A percentile compares a stretch with the other conserved stretches of the same genome.
These are phyloP conservation scores for Aspergillus ellipticus DNA, from an alignment of 495 filamentous ascomycete genomes.

Conservation along the genomic window DNA sequence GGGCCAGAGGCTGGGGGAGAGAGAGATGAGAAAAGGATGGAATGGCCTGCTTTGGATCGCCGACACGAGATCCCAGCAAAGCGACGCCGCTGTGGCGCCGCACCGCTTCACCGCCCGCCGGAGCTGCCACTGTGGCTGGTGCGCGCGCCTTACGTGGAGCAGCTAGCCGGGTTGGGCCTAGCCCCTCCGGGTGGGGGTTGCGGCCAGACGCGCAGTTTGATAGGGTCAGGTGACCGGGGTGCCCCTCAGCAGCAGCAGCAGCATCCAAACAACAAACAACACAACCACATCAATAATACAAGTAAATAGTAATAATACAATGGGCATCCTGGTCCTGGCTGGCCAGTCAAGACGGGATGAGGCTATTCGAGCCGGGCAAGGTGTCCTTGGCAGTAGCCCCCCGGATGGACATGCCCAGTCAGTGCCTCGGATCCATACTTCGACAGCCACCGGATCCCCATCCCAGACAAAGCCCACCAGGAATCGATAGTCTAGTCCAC, in stretches of 20 bases:
- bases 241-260: not conserved
- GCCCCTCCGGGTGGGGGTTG: not conserved
- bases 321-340: too few species aligned
- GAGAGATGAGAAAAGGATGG: constrained; percentile 12
- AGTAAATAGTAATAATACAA: too few species aligned
- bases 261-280: not conserved
- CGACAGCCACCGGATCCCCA: not conserved
- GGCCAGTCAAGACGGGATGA: not conserved
- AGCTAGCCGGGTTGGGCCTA: not conserved
- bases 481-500: not conserved
- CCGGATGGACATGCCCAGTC: too few species aligned
- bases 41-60: constrained; percentile 2
- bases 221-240: not conserved
- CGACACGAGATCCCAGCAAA: constrained; percentile 2
- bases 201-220: not conserved
- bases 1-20: constrained; percentile 3
- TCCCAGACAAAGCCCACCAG: not conserved
- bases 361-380: too few species aligned
- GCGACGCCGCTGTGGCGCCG: constrained; percentile 4
- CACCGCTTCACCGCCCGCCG: not conserved
- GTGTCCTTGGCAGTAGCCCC: not conserved
- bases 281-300: too few species aligned
- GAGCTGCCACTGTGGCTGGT: not conserved
- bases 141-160: not conserved
- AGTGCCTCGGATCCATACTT: too few species aligned